Percentiles rank a stretch among this genome's conserved stretches.
Conservation (phyloP, 2,329 filamentous ascomycete genomes). For the Ophiostoma himal-ulmi region DNA sequence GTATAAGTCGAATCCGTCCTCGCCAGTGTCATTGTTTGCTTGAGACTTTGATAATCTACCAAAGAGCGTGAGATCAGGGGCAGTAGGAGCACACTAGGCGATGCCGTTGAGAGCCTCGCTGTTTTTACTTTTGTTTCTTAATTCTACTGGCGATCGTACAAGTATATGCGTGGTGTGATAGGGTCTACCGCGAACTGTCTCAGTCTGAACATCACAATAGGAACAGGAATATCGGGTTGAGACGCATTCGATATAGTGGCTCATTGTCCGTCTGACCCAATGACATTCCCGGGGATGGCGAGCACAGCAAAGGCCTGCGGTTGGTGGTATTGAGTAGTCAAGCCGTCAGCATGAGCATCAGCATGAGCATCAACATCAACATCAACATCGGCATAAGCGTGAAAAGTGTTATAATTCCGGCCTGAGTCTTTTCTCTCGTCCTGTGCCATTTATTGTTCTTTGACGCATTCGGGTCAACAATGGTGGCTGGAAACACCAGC, state of each 20-base stretch:
- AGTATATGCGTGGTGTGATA: too few species aligned
- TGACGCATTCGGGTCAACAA: background rate
- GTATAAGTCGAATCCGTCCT: background rate
- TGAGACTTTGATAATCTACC: too few species aligned
- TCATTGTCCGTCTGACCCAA: slow-evolving; percentile 2
- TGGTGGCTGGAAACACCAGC: background rate
- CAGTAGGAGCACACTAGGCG: too few species aligned
- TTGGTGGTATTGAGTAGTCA: background rate
- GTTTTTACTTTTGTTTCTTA: too few species aligned
- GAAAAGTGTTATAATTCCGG: too few species aligned
- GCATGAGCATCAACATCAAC: background rate
- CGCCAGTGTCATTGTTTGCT: background rate
- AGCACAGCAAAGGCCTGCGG: background rate
- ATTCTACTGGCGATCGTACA: too few species aligned
- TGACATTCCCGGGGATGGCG: background rate
- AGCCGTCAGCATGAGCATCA: background rate
- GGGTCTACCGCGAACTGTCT: too few species aligned
- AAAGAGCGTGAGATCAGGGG: background rate
- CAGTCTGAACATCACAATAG: too few species aligned
- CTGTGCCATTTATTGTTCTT: background rate
- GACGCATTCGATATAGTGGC: background rate
- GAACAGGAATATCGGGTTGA: too few species aligned
- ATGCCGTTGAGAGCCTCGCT: background rate
- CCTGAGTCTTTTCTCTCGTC: too few species aligned
- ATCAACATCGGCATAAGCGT: too few species aligned